Evolutionary conservation across 495 filamentous ascomycete species (phyloP).

Genomic region (Tirmania nivea): DNA sequence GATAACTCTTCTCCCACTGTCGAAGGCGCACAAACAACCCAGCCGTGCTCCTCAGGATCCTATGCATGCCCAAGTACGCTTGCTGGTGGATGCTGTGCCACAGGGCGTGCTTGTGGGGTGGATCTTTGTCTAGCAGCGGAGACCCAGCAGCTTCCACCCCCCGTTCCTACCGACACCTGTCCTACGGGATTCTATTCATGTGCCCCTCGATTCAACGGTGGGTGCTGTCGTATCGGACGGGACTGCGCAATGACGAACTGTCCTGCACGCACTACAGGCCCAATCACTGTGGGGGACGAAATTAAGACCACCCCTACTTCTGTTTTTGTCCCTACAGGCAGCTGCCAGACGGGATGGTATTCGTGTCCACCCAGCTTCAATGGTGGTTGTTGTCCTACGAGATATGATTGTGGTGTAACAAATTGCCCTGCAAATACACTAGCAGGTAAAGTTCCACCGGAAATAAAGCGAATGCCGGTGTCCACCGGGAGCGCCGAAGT

Average conservation of each 20-base stretch:
- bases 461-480: too few species aligned
- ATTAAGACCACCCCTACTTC: conserved; percentile 12
- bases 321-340: background rate
- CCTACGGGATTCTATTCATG: conserved; percentile 53
- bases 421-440: conserved; percentile 31
- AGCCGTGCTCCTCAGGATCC: conserved; percentile 41
- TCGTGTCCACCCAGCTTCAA: conserved; percentile 41
- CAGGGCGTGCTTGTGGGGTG: conserved; percentile 25
- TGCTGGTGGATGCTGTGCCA: conserved; percentile 35
- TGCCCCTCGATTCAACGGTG: conserved; percentile 39
- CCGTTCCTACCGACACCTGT: conserved; percentile 27
- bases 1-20: conserved; percentile 6
- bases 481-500: too few species aligned
- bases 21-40: conserved; percentile 29
- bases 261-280: conserved; percentile 2
- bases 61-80: conserved; percentile 47
- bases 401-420: conserved; percentile 45
- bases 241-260: conserved; percentile 53
- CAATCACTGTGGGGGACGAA: conserved; percentile 22
- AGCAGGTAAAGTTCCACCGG: background rate
- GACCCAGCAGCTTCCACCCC: conserved; percentile 17
- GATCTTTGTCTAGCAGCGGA: conserved; percentile 30
- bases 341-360: conserved; percentile 60
- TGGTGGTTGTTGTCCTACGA: conserved; percentile 61
- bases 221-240: conserved; percentile 58